Evolutionary conservation across 306 rosid species (phyloP).

Genomic region (Prunus dulcis): DNA sequence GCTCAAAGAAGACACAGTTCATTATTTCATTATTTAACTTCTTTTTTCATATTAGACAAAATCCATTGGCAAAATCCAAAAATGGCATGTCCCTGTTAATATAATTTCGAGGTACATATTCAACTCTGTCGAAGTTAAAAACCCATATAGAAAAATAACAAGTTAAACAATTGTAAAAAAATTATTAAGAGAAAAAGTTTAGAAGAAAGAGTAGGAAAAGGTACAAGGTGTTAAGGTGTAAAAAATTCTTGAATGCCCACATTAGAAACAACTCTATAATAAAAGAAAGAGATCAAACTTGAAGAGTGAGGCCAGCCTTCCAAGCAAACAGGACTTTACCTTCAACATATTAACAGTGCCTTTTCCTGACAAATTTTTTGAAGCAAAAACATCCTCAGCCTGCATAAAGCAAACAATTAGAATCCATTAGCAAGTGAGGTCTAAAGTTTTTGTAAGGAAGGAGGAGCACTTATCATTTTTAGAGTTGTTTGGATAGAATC

Average conservation of each 20-base stretch:
- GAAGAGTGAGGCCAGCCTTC: too few species aligned
- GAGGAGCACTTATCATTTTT: too few species aligned
- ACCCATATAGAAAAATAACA: background rate
- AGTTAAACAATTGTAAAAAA: background rate
- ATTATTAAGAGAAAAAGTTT: too few species aligned
- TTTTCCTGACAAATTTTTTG: conserved; percentile 51
- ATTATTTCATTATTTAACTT: background rate
- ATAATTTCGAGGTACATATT: background rate
- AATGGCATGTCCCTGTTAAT: background rate
- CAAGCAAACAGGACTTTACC: conserved; percentile 48
- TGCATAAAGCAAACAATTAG: conserved; percentile 32
- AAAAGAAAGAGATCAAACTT: too few species aligned
- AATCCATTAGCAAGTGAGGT: conserved; percentile 18
- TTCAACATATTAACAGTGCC: conserved; percentile 58
- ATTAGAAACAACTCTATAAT: too few species aligned
- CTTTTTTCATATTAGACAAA: background rate
- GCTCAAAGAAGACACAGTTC: background rate
- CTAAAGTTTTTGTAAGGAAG: background rate
- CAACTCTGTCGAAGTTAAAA: background rate
- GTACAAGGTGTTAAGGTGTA: too few species aligned
- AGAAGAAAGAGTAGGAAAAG: too few species aligned
- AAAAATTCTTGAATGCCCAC: too few species aligned
- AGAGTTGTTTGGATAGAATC: too few species aligned
- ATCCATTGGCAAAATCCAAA: background rate
- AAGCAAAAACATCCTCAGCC: conserved; percentile 70